Evolutionary conservation across 179 eudicot species (phyloP).

Genomic region (Silene coronaria): DNA sequence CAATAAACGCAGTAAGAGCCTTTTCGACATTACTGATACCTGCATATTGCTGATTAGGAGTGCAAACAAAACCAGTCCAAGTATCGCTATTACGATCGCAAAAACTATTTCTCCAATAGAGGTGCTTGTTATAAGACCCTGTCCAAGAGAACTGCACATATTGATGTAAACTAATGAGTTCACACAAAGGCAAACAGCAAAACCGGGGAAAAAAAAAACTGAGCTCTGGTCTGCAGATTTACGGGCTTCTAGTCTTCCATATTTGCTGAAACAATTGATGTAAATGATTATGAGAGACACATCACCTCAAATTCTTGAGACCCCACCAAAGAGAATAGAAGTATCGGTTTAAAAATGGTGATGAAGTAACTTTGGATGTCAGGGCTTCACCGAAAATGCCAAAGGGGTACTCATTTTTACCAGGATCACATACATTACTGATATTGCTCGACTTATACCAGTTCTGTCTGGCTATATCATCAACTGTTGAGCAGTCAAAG

Average conservation of each 20-base stretch:
- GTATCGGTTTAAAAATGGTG: conserved; percentile 43
- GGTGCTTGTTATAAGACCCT: conserved; percentile 49
- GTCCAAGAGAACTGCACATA: conserved; percentile 65
- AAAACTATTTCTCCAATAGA: conserved; percentile 50
- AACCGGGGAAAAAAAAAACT: too few species aligned
- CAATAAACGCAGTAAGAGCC: too few species aligned
- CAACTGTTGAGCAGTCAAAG: conserved; percentile 31
- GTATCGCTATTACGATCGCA: conserved; percentile 37
- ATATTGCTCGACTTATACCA: conserved; percentile 49
- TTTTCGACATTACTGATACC: conserved; percentile 27
- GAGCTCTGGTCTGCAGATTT: too few species aligned
- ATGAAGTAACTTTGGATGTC: conserved; percentile 46
- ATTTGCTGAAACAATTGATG: too few species aligned
- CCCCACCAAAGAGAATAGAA: conserved; percentile 96
- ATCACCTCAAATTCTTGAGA: conserved; percentile 60
- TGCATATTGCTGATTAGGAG: conserved; percentile 74
- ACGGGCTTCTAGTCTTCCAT: too few species aligned
- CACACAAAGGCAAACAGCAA: too few species aligned
- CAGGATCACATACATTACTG: conserved; percentile 41
- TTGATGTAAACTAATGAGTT: not conserved
- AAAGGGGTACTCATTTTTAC: conserved; percentile 32
- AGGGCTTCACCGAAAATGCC: conserved; percentile 66
- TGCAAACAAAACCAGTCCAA: conserved; percentile 60
- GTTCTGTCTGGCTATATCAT: conserved; percentile 17
- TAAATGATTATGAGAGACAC: not conserved